These are phyloP conservation scores for Phytophthora colocasiae DNA, from an alignment of 352 stramenopile genomes.

Conservation along the genomic window DNA sequence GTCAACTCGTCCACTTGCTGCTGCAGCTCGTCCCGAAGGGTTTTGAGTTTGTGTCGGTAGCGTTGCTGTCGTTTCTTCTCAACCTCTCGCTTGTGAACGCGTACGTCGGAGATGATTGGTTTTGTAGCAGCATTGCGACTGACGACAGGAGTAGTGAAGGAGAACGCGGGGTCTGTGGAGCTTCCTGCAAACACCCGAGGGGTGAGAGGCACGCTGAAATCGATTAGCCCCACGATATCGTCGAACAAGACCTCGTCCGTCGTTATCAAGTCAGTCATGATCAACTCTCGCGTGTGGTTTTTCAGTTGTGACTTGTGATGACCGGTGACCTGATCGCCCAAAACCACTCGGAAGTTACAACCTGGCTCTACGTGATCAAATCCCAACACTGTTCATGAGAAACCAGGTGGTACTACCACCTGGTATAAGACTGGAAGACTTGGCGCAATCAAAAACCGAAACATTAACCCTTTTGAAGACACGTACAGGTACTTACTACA, in stretches of 20 bases:
- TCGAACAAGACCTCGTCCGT: slow-evolving; percentile 10
- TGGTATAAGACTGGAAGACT: too few relatives aligned
- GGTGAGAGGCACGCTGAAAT: slow-evolving; percentile 5
- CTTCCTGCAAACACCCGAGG: neutral
- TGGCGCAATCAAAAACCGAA: too few relatives aligned
- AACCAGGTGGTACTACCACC: too few relatives aligned
- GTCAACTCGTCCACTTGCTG: slow-evolving; percentile 20
- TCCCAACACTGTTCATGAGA: too few relatives aligned
- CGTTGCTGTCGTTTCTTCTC: slow-evolving; percentile 24
- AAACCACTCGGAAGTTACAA: too few relatives aligned
- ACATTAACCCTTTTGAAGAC: too few relatives aligned
- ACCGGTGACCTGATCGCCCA: slow-evolving; percentile 1
- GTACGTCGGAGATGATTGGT: neutral
- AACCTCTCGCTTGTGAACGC: slow-evolving; percentile 3
- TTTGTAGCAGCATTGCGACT: neutral
- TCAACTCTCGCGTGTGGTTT: neutral
- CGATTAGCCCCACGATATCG: slow-evolving; percentile 13
- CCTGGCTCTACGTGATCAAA: too few relatives aligned
- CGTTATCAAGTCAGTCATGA: slow-evolving; percentile 18
- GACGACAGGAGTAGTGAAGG: neutral
- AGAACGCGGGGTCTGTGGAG: neutral
- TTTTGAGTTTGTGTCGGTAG: slow-evolving; percentile 27
- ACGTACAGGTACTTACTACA: too few relatives aligned
- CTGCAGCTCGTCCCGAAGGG: slow-evolving; percentile 14
- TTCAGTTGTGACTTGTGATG: neutral